Evolutionary conservation across 345 rosid genomes (phyloP).

Genomic region (Bretschneidera sinensis): DNA sequence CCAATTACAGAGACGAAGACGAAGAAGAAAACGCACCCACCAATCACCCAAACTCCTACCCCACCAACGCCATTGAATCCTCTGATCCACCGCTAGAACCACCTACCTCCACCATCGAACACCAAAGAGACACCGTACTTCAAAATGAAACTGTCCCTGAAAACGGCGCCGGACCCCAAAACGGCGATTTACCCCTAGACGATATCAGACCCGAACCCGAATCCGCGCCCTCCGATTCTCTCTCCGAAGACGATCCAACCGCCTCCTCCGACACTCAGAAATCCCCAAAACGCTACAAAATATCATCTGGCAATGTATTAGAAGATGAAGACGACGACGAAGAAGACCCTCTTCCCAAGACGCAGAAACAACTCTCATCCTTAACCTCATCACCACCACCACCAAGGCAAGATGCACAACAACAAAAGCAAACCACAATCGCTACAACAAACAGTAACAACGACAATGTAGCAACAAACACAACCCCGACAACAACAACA

Average conservation of each 20-base stretch:
- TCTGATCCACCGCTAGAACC: not conserved
- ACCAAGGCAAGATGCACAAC: conserved; percentile 19
- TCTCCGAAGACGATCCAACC: conserved; percentile 58
- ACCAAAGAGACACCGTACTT: conserved; percentile 3
- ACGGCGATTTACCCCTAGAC: conserved; percentile 8
- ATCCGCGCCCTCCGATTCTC: conserved; percentile 39
- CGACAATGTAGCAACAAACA: conserved; percentile 5
- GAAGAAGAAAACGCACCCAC: conserved; percentile 19
- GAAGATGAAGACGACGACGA: conserved; percentile 52
- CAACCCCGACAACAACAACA: conserved; percentile 6
- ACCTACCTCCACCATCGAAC: not conserved
- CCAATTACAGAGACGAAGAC: conserved; percentile 31
- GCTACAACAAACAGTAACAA: not conserved
- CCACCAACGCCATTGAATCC: not conserved
- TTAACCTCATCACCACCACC: conserved; percentile 12
- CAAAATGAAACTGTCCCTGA: conserved; percentile 12
- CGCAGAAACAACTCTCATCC: conserved; percentile 56
- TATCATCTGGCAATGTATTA: conserved; percentile 5
- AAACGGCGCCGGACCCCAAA: conserved; percentile 15
- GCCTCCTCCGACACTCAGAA: conserved; percentile 72
- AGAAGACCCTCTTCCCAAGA: conserved; percentile 57
- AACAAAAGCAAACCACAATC: conserved; percentile 9
- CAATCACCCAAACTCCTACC: not conserved
- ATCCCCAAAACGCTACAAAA: conserved; percentile 32
- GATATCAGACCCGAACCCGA: conserved; percentile 20